A percentile compares a stretch with the other conserved stretches of the same genome.
These are phyloP conservation scores for Rhizopogon roseolus DNA, from an alignment of 768 basidiomycete genomes.

Conservation along the genomic window DNA sequence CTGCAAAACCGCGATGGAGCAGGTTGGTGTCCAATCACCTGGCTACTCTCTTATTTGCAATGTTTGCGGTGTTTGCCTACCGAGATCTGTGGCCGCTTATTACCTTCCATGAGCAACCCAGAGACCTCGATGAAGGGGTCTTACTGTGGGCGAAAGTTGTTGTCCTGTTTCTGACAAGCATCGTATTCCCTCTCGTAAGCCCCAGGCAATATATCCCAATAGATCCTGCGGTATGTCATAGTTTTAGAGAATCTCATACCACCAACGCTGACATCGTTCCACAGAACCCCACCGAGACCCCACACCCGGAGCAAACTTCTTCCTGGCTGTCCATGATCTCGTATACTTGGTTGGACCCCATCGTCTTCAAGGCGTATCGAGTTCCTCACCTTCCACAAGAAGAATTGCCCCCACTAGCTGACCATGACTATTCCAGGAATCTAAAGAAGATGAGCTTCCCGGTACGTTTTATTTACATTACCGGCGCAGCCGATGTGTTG, in stretches of 20 bases:
- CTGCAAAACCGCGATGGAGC: conserved; percentile 26
- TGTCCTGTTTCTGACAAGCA: conserved; percentile 39
- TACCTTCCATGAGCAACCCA: conserved; percentile 45
- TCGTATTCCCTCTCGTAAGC: conserved; percentile 48
- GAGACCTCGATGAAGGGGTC: conserved; percentile 43
- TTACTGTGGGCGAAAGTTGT: conserved; percentile 51
- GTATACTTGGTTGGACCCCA: conserved; percentile 52
- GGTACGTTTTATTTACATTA: conserved; percentile 13
- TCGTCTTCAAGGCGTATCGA: conserved; percentile 40
- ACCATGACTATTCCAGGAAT: conserved; percentile 35
- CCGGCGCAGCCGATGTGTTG: background rate
- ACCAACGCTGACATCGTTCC: background rate
- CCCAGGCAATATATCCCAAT: conserved; percentile 57
- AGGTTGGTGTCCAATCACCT: conserved; percentile 33
- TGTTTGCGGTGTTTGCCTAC: conserved; percentile 46
- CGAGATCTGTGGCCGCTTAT: conserved; percentile 58
- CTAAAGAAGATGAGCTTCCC: conserved; percentile 29
- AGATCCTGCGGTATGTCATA: conserved; percentile 30
- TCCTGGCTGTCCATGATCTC: conserved; percentile 30
- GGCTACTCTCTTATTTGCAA: conserved; percentile 40
- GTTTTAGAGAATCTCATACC: too few species aligned
- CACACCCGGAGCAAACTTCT: conserved; percentile 38
- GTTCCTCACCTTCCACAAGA: conserved; percentile 40
- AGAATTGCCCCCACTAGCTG: conserved; percentile 43
- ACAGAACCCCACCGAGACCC: conserved; percentile 17